Percentiles rank a stretch among this genome's conserved stretches.
phyloP scores from a whole-genome alignment of 345 rosid genomes.

The Rhodamnia argentea region DNA sequence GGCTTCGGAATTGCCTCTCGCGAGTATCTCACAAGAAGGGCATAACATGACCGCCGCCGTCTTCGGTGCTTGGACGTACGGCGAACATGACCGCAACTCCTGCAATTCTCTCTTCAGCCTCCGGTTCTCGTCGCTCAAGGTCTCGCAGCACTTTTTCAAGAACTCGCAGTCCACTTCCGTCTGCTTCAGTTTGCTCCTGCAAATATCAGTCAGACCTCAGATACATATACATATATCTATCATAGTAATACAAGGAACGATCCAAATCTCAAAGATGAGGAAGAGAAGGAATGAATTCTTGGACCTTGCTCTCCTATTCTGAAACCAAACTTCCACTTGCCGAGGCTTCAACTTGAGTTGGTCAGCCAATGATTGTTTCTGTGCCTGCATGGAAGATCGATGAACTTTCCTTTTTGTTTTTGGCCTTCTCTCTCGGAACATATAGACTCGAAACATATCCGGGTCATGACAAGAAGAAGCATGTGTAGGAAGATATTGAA shows the following conservation, averaged over 20 bases:
- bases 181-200: conserved; percentile 48
- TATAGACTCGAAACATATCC: background rate
- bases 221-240: background rate
- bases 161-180: conserved; percentile 32
- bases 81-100: conserved; percentile 7
- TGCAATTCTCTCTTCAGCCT: conserved; percentile 35
- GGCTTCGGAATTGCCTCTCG: background rate
- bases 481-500: background rate
- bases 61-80: background rate
- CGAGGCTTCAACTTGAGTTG: conserved; percentile 31
- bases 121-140: conserved; percentile 23
- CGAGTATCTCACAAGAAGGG: conserved; percentile 9
- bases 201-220: background rate
- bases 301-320: conserved; percentile 59
- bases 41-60: background rate
- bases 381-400: conserved; percentile 10
- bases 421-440: background rate
- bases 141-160: conserved; percentile 32
- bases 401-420: background rate
- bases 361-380: conserved; percentile 35
- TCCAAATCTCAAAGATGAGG: background rate
- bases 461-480: background rate
- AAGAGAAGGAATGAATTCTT: background rate
- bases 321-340: conserved; percentile 65
- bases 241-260: background rate